phyloP scores from a whole-genome alignment of 1,139 yeast species.

The Ogataea hybrid region DNA sequence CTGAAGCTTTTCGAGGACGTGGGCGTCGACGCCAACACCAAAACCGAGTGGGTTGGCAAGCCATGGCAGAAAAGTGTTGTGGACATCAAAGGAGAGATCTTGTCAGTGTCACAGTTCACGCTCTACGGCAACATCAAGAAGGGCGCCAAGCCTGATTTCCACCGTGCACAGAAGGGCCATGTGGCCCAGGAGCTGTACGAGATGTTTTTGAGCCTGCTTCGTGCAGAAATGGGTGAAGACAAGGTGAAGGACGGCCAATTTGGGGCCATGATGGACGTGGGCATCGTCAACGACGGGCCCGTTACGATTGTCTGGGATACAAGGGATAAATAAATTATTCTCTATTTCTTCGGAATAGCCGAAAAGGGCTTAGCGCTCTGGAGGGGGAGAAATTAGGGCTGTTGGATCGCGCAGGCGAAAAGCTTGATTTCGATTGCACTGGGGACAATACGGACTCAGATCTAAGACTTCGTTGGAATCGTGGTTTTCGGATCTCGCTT shows the following conservation, averaged over 20 bases:
- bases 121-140: slow-evolving; percentile 78
- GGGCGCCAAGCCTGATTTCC: slow-evolving; percentile 94
- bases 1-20: slow-evolving; percentile 73
- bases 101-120: slow-evolving; percentile 87
- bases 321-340: slow-evolving; percentile 31
- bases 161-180: slow-evolving; percentile 81
- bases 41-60: slow-evolving; percentile 38
- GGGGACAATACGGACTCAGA: slow-evolving; percentile 19
- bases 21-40: slow-evolving; percentile 35
- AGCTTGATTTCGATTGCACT: slow-evolving; percentile 21
- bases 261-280: slow-evolving; percentile 98
- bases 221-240: slow-evolving; percentile 53
- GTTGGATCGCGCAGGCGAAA: slow-evolving; percentile 29
- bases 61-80: slow-evolving; percentile 60
- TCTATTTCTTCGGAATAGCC: slow-evolving; percentile 18
- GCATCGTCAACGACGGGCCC: slow-evolving; percentile 81
- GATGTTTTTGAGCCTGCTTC: slow-evolving; percentile 50
- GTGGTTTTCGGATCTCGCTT: slow-evolving; percentile 21
- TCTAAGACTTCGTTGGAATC: slow-evolving; percentile 25
- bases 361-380: slow-evolving; percentile 31
- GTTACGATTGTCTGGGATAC: slow-evolving; percentile 75
- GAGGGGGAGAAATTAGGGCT: slow-evolving; percentile 32
- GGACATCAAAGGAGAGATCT: slow-evolving; percentile 56
- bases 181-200: slow-evolving; percentile 67
- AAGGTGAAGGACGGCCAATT: slow-evolving; percentile 83